phyloP scores from a whole-genome alignment of 441 rosid genomes.

The Erodium trifolium region DNA sequence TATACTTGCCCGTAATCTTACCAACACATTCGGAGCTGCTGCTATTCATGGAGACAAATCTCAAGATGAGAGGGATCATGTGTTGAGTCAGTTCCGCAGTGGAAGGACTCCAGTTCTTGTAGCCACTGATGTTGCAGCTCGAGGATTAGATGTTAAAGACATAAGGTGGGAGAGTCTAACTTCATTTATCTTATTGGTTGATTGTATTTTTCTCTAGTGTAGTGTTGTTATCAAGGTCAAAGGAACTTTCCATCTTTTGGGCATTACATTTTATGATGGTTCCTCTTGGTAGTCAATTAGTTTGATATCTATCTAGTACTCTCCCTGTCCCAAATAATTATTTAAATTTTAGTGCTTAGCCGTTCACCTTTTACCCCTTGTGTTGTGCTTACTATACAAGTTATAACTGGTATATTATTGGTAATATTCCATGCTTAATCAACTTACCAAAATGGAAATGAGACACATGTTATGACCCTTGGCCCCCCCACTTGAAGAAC shows the following conservation, averaged over 20 bases:
- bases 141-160: constrained; percentile 6
- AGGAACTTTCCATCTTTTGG: neutral
- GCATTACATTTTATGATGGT: neutral
- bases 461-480: too few relatives aligned
- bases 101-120: constrained; percentile 13
- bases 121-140: constrained; percentile 15
- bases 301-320: neutral
- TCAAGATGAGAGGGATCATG: constrained; percentile 11
- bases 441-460: too few relatives aligned
- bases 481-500: too few relatives aligned
- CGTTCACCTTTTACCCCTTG: too few relatives aligned
- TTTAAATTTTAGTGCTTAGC: too few relatives aligned
- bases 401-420: too few relatives aligned
- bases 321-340: neutral
- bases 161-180: neutral
- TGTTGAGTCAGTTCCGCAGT: constrained; percentile 8
- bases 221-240: neutral
- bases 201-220: neutral
- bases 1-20: constrained; percentile 4
- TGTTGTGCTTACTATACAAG: too few relatives aligned
- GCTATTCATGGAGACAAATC: constrained; percentile 15
- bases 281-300: neutral
- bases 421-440: too few relatives aligned
- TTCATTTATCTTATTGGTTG: neutral
- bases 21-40: constrained; percentile 10